A percentile compares a stretch with the other conserved stretches of the same genome.
These are phyloP conservation scores for Aspergillus ostianus DNA, from an alignment of 495 filamentous ascomycete genomes.

Conservation along the genomic window DNA sequence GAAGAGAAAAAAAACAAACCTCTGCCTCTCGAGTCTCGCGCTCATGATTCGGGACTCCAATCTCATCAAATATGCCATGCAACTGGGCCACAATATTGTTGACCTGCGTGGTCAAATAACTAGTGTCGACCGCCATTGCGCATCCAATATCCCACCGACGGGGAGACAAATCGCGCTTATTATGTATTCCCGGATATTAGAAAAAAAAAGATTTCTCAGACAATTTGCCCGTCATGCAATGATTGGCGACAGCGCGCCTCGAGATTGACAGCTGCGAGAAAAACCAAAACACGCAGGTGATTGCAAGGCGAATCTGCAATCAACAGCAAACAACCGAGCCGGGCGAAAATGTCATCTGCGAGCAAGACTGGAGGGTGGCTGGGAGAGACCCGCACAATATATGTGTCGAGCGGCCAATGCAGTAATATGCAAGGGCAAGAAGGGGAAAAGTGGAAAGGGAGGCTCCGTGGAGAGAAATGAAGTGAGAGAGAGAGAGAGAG, in stretches of 20 bases:
- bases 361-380: conserved; percentile 9
- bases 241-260: conserved; percentile 21
- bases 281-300: conserved; percentile 10
- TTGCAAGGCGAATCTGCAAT: conserved; percentile 17
- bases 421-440: conserved; percentile 25
- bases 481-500: neutral
- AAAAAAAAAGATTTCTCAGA: conserved; percentile 2
- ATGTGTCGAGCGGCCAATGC: conserved; percentile 17
- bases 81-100: conserved; percentile 86
- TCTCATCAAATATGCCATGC: conserved; percentile 93
- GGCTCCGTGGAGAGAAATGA: neutral
- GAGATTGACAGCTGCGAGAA: conserved; percentile 17
- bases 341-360: conserved; percentile 20
- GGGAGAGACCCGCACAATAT: conserved; percentile 17
- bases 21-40: conserved; percentile 82
- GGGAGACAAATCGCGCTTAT: conserved; percentile 2
- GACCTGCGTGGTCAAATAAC: conserved; percentile 89
- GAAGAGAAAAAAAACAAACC: conserved; percentile 52
- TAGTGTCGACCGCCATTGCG: conserved; percentile 82
- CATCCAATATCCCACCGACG: conserved; percentile 21
- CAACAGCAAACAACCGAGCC: conserved; percentile 19
- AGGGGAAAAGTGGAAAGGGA: conserved; percentile 7
- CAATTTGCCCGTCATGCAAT: conserved; percentile 17
- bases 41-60: conserved; percentile 87
- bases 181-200: conserved; percentile 13